Conservation (phyloP, 352 stramenopile genomes). For the Phytopythium vexans region DNA sequence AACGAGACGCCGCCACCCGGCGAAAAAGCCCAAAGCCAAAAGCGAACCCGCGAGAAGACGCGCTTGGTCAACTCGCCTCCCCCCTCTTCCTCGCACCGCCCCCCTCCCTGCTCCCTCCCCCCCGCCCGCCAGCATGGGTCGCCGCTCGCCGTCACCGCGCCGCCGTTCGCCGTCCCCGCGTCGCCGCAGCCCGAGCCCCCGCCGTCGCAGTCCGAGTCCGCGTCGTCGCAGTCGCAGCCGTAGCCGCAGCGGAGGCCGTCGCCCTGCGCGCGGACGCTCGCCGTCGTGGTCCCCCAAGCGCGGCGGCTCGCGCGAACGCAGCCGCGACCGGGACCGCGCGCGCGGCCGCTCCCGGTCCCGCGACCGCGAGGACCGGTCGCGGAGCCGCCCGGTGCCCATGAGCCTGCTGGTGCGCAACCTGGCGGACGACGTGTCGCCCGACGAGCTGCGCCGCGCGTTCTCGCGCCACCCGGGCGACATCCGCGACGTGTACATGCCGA, state of each 20-base stretch:
- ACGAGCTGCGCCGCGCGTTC: constrained; percentile 48
- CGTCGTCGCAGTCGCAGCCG: constrained; percentile 17
- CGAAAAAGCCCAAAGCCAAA: too few relatives aligned
- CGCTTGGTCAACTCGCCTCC: background rate
- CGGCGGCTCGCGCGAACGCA: constrained; percentile 10
- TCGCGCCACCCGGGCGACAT: constrained; percentile 48
- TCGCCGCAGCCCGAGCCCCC: constrained; percentile 14
- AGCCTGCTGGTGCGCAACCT: constrained; percentile 59
- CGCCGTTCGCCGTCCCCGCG: background rate
- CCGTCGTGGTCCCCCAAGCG: constrained; percentile 31
- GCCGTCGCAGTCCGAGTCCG: constrained; percentile 15
- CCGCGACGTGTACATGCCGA: constrained; percentile 63
- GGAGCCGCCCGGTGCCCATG: constrained; percentile 23
- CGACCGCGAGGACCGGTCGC: constrained; percentile 13
- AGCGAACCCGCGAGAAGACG: too few relatives aligned
- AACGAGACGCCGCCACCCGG: too few relatives aligned
- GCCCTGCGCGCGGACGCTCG: constrained; percentile 11
- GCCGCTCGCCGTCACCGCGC: constrained; percentile 51
- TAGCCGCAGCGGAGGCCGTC: constrained; percentile 18
- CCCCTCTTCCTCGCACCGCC: background rate
- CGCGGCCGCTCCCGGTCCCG: constrained; percentile 22
- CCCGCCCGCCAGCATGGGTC: constrained; percentile 22
- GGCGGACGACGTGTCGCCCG: constrained; percentile 22
- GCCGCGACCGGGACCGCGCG: constrained; percentile 11
- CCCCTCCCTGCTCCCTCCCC: background rate